Base-by-base conservation (phyloP, 1,139 yeast species). In the Hansenula anomala region DNA sequence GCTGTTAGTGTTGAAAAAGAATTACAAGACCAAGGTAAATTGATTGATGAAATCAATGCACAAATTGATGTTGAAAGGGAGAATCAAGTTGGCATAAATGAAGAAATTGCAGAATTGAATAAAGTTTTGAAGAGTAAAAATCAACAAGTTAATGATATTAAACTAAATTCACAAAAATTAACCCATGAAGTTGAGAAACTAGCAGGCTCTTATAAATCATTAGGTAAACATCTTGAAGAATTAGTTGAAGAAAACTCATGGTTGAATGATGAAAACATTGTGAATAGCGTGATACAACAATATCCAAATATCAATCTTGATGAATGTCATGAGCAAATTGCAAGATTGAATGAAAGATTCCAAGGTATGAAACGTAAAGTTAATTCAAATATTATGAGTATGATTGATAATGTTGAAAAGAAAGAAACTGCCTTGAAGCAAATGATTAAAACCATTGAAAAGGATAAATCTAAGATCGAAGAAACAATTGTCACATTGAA, bases 371-470 rank as follows among this genome's bases (percentile, higher is more conserved):
- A 78, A 64, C 72, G 90, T 44, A 85, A 81, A 49, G 96, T 92
- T 24, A 90, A 90, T 55, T 75, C 86, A 12, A 85, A 89, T 55
- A 92, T 92, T 46, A 87, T 90, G 90, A 80, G 82, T 52, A 86
- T 89, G 88, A 88, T 94, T 49, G 97, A 90, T 54, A 86, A 83
- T 48, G 95, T 89, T 17, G 97, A 90, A 58, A 86, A 84, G 69
- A 88, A 89, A 56, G 97, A 90, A 58, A 63, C 71, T 3, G 73
- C 92, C 9, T 70, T 94, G 52, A 81, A 78, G 51, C 75, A 77
- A 9, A 89, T 88, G 90, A 83, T 94, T 43, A 75, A 73, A 40
- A 89, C 96, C 5, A 89, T 94, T 51, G 95, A 86, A 55, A 86
- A 81, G 60, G 98, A 94, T 61, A 89, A 90, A 60, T 66, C 78